Base-by-base conservation (phyloP, 306 rosid species). In the Pterocarpus santalinus region DNA sequence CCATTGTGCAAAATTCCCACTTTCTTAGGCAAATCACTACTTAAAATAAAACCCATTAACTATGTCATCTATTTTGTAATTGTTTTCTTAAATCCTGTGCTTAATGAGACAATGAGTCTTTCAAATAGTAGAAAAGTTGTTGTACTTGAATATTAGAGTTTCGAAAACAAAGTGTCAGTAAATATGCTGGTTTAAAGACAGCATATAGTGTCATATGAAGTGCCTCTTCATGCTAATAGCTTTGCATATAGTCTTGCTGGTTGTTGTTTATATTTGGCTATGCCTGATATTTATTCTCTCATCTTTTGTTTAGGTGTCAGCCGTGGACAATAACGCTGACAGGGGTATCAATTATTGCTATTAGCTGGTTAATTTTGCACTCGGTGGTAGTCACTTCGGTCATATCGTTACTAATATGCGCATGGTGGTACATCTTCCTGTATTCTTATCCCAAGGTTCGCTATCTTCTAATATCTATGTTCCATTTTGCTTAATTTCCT, bases 371-470 rank as follows among this genome's bases (percentile, higher is more conserved):
- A 5, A 17, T 90, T 76, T 79, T 87, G 52, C 82, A 89, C 34
- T 92, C 97, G 0, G 12, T 80, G 32, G 5, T 86, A 53, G 79
- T 82, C 57, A 89, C 91, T 11, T 65, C 83, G 13, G n/a, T 82
- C 12, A 17, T 85, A 35, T 76, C 82, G 0, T 47, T 80, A 10
- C 82, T 90, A 62, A 91, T 90, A 65, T 84, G 73, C 70, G 86
- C 90, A 2, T 93, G 98, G 97, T 95, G 99, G 97, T 95, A 87
- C 84, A 89, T 93, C 79, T 95, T 95, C 78, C 87, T 93, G 39
- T 91, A 90, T 78, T 89, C 97, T 66, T 95, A 93, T 83, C 99
- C 99, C 5, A 91, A 91, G 97, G 99, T 94, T 9, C 17, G 81
- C 13, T 41, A 17, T 47, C 69, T 49, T 33, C 65, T 36, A 41